These are phyloP conservation scores for Scopulariopsis brevicaulis DNA, from an alignment of 2,329 filamentous ascomycete species.

Conservation along the genomic window DNA sequence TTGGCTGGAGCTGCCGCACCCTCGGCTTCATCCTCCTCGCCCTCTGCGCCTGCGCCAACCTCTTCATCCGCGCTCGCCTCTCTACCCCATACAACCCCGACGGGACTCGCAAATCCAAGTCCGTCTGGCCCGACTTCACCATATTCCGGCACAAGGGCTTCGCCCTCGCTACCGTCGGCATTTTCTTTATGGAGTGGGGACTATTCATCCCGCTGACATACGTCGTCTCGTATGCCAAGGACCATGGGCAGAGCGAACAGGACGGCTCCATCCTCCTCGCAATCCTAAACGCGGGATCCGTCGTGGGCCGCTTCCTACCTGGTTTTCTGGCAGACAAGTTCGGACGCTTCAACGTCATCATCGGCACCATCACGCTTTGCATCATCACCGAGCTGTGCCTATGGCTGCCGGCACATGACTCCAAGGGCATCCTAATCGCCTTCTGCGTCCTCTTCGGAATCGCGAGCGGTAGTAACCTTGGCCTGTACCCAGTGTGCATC, in stretches of 20 bases:
- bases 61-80: slow-evolving; percentile 41
- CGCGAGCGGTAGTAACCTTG: slow-evolving; percentile 67
- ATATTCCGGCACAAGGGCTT: slow-evolving; percentile 52
- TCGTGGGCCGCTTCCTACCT: slow-evolving; percentile 65
- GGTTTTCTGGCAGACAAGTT: slow-evolving; percentile 65
- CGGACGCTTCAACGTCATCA: slow-evolving; percentile 73
- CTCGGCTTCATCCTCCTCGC: slow-evolving; percentile 36
- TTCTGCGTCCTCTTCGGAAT: slow-evolving; percentile 71
- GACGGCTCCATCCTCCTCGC: slow-evolving; percentile 69
- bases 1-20: slow-evolving; percentile 36
- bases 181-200: slow-evolving; percentile 62
- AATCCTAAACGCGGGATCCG: slow-evolving; percentile 68
- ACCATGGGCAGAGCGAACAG: slow-evolving; percentile 43
- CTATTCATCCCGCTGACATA: slow-evolving; percentile 68
- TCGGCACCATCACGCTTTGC: slow-evolving; percentile 48
- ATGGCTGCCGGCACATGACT: slow-evolving; percentile 55
- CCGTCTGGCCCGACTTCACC: slow-evolving; percentile 43
- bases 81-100: slow-evolving; percentile 25
- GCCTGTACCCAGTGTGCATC: slow-evolving; percentile 67
- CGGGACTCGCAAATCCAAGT: slow-evolving; percentile 12
- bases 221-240: slow-evolving; percentile 58
- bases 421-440: slow-evolving; percentile 46
- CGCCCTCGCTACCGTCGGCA: slow-evolving; percentile 45
- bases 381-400: slow-evolving; percentile 48
- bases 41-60: slow-evolving; percentile 32